Evolutionary conservation across 1,284 basidiomycete species (phyloP), one percentile per base, ranked within the genome.

Genomic region (Sanghuangporus weigelae): DNA sequence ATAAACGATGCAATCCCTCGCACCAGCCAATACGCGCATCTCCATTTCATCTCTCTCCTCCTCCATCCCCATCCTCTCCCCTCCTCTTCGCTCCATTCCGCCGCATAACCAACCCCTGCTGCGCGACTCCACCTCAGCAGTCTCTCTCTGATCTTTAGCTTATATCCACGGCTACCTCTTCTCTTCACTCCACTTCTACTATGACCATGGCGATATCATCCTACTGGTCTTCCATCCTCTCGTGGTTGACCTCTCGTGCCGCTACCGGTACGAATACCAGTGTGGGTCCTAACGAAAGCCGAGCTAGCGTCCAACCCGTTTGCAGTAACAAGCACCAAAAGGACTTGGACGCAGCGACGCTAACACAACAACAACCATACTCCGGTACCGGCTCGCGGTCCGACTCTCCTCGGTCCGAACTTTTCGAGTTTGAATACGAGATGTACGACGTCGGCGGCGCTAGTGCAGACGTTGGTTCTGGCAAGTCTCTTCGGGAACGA

Each of bases 221-320:
- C 8, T 60, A 60, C 39, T 64, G 58, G 58, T 35, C 21, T 23
- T 46, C 53, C 3, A 39, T 54, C 40, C 16, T 64, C 23, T 39
- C 31, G 10, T 60, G 58, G 53, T 53, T 64, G 4, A 51, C 63
- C 7, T 53, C 63, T 16, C 57, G 23, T 58, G 38, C 38, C 46
- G 19, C 46, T 46, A 50, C 46, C 50, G 44, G 44, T 46, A 46
- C 44, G 44, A 46, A 46, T 46, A 7, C 44, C 16, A 46, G 12
- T n/a, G 44, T 16, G 16, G 21, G 7, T 19, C 44, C 16, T n/a
- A 1, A 16, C 7, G n/a, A 46, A 19, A 46, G 16, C 4, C 44
- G 16, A 19, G 16, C 44, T 46, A 16, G 1, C 44, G 12, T n/a
- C 7, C 44, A 46, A 46, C 40, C 40, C 10, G n/a, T 16, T 7